phyloP scores from a whole-genome alignment of 192 early-diverging fungal genomes.

The Rhizoclosmatium sp. region DNA sequence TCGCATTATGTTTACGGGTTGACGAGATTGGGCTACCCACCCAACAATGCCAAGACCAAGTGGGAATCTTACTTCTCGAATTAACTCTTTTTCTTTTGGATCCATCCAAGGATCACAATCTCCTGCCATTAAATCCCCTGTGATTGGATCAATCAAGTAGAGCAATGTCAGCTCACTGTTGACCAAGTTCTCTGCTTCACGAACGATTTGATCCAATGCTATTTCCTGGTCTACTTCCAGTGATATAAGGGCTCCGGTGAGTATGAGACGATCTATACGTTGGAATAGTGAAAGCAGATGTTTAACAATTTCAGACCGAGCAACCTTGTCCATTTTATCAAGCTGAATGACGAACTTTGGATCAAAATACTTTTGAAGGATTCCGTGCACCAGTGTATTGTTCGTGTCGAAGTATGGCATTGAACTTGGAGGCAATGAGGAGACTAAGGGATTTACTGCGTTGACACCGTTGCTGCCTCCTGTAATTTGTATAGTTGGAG shows the following conservation, averaged over 20 bases:
- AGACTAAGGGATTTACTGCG: neutral
- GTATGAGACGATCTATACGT: constrained; percentile 53
- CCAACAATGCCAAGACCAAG: constrained; percentile 54
- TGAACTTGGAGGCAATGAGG: neutral
- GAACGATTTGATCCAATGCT: constrained; percentile 43
- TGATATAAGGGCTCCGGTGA: constrained; percentile 42
- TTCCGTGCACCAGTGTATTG: constrained; percentile 39
- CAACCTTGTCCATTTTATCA: constrained; percentile 52
- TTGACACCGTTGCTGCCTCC: neutral
- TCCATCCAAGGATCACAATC: constrained; percentile 40
- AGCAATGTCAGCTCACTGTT: constrained; percentile 45
- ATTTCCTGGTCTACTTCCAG: constrained; percentile 51
- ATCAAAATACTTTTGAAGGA: constrained; percentile 57
- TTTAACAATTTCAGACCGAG: constrained; percentile 42
- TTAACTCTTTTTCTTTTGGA: constrained; percentile 36
- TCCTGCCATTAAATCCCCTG: constrained; percentile 44
- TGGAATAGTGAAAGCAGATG: constrained; percentile 53
- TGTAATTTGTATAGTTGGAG: neutral
- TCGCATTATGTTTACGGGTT: constrained; percentile 46
- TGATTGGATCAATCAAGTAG: constrained; percentile 52
- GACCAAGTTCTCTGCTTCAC: constrained; percentile 45
- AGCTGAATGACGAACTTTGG: constrained; percentile 53
- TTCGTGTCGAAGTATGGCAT: neutral
- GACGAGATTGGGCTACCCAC: constrained; percentile 41
- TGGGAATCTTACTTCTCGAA: constrained; percentile 39